Evolutionary conservation across 768 basidiomycete genomes (phyloP).

Genomic region (Coprinellus micaceus): DNA sequence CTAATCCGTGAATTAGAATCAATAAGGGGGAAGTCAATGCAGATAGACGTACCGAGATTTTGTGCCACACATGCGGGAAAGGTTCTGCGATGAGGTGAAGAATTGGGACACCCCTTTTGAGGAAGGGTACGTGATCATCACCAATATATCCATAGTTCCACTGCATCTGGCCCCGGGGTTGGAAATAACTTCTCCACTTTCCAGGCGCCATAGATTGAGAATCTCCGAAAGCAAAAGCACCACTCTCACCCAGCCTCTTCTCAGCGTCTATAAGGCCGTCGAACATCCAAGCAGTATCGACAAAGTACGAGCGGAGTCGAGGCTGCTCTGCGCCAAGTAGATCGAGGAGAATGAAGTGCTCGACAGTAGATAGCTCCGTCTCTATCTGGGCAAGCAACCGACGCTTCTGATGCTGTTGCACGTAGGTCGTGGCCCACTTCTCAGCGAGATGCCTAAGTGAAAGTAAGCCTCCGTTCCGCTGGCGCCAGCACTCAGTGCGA

Average conservation of each 20-base stretch:
- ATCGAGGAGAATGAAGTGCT: conserved; percentile 90
- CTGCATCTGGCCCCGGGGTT: conserved; percentile 38
- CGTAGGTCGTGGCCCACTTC: conserved; percentile 73
- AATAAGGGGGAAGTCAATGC: neutral
- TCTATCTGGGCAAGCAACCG: conserved; percentile 49
- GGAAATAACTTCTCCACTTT: conserved; percentile 66
- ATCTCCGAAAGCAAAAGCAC: conserved; percentile 51
- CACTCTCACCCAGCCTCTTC: conserved; percentile 58
- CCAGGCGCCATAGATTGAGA: conserved; percentile 43
- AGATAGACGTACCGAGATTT: conserved; percentile 49
- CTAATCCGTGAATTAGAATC: conserved; percentile 33
- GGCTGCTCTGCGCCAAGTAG: conserved; percentile 81
- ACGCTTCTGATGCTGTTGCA: conserved; percentile 55
- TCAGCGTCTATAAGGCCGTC: conserved; percentile 75
- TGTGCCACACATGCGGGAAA: conserved; percentile 92
- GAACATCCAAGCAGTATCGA: conserved; percentile 91
- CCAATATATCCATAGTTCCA: conserved; percentile 60
- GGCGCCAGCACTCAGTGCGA: neutral
- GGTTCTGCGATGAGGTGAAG: conserved; percentile 87
- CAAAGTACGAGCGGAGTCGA: conserved; percentile 73
- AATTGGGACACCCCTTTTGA: conserved; percentile 76
- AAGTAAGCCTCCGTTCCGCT: neutral
- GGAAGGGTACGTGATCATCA: conserved; percentile 94
- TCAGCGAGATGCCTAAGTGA: conserved; percentile 76
- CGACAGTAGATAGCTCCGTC: conserved; percentile 74